Percentiles rank a stretch among this genome's conserved stretches.
These are phyloP conservation scores for Phytophthora sojae DNA, from an alignment of 352 stramenopile genomes.

Conservation along the genomic window DNA sequence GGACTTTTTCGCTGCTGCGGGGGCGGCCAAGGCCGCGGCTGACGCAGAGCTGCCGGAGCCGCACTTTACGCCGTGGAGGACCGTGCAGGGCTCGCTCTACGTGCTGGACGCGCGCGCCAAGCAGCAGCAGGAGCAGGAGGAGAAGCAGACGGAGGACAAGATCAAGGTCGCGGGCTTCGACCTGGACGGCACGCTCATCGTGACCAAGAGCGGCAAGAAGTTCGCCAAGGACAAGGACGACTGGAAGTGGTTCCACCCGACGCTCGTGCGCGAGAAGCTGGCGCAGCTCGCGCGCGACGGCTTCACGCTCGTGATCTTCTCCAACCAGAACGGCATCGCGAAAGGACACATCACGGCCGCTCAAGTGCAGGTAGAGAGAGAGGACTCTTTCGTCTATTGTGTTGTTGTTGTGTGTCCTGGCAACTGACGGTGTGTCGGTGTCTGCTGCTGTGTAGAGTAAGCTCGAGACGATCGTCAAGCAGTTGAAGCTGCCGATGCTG, in stretches of 20 bases:
- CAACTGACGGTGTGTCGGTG: not conserved
- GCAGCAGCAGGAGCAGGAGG: slow-evolving; percentile 19
- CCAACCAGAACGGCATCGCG: slow-evolving; percentile 87
- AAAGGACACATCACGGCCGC: slow-evolving; percentile 71
- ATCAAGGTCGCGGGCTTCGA: slow-evolving; percentile 84
- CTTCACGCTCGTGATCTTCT: slow-evolving; percentile 76
- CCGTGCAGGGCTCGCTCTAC: slow-evolving; percentile 48
- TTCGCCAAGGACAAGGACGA: slow-evolving; percentile 73
- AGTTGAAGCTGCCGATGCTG: slow-evolving; percentile 74
- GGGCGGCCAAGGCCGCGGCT: too few species aligned
- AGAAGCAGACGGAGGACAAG: not conserved
- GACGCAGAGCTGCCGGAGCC: slow-evolving; percentile 24
- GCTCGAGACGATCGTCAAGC: slow-evolving; percentile 64
- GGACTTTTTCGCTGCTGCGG: slow-evolving; percentile 18
- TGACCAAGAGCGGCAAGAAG: slow-evolving; percentile 86
- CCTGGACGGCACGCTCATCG: slow-evolving; percentile 83
- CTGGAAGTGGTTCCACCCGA: slow-evolving; percentile 83
- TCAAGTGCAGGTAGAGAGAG: slow-evolving; percentile 60
- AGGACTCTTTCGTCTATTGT: not conserved
- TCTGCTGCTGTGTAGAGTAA: slow-evolving; percentile 52
- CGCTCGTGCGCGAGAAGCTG: slow-evolving; percentile 60
- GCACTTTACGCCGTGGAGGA: slow-evolving; percentile 54
- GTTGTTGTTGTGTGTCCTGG: slow-evolving; percentile 1
- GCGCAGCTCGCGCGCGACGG: slow-evolving; percentile 50
- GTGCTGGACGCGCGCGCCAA: slow-evolving; percentile 56